Evolutionary conservation across 192 early-diverging fungal species (phyloP), one percentile per base, ranked within the genome.

Genomic region (Gorgonomyces haynaldii): DNA sequence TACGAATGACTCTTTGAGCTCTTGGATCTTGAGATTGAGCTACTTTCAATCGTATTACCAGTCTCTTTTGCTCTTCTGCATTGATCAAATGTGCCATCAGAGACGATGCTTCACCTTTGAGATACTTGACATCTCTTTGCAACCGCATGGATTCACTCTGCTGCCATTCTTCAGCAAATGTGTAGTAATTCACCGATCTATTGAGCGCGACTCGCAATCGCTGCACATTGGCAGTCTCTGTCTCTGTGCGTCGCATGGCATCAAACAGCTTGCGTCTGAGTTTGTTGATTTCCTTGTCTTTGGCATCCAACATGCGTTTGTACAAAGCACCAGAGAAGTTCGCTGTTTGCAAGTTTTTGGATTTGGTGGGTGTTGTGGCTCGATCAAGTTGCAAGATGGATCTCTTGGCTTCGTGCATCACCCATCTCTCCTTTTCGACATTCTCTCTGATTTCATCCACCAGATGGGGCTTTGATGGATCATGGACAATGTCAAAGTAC

Each of bases 151-250:
- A 64, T 46, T 78, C 72, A 7, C 30, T 37, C 26, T 40, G 43
- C 49, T 76, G 73, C 76, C 76, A 78, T 37, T 75, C 72, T 56
- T 78, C 76, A 6, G 76, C 76, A 41, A 63, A 72, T 16, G 57
- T 55, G 49, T 78, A 75, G 50, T 76, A 78, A 38, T 70, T 66
- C 45, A 78, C 64, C 3, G 64, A 59, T 40, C 58, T 58, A 29
- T 60, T 67, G 12, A 78, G 43, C 0, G 73, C 76, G 0, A 27
- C 45, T 35, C 62, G 37, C 17, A 78, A 46, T 50, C 63, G 58
- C 45, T 76, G 37, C 13, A 70, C 67, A 45, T 72, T 67, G 2
- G 35, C 26, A 2, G 50, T 45, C 42, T 69, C 65, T 4, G 22
- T 19, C 32, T 54, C 42, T 37, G 58, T 54, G 19, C 44, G 19